These are phyloP conservation scores for Auriscalpium orientale DNA, from an alignment of 768 basidiomycete genomes.

Conservation along the genomic window DNA sequence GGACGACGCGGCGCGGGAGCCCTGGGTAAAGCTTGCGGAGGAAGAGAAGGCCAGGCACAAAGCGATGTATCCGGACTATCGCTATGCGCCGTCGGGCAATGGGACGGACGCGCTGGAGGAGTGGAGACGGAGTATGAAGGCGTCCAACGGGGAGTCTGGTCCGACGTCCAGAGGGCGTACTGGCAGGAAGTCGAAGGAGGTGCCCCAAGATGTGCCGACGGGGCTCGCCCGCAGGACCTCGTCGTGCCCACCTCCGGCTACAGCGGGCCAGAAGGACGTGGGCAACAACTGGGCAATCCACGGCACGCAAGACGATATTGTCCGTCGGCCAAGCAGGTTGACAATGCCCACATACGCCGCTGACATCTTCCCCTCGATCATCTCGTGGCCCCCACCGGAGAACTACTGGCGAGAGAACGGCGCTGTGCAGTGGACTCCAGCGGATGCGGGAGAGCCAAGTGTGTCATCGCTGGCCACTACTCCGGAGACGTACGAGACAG, in stretches of 20 bases:
- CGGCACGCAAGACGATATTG: not conserved
- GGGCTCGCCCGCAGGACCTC: not conserved
- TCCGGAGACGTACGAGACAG: not conserved
- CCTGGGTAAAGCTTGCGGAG: constrained; percentile 45
- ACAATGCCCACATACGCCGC: not conserved
- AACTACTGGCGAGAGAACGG: not conserved
- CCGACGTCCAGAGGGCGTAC: not conserved
- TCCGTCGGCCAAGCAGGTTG: not conserved
- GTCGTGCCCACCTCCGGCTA: not conserved
- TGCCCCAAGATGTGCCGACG: not conserved
- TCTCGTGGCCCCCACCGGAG: not conserved
- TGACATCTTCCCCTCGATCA: not conserved
- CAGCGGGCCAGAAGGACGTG: not conserved
- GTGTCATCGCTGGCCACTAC: not conserved
- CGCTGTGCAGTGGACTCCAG: not conserved
- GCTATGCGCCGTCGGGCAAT: constrained; percentile 5
- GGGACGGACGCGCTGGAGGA: not conserved
- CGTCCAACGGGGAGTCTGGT: not conserved
- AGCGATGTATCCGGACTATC: constrained; percentile 28
- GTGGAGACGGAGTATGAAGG: not conserved
- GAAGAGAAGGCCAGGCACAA: constrained; percentile 39
- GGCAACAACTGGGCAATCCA: not conserved
- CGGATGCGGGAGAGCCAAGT: not conserved
- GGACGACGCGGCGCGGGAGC: constrained; percentile 34
- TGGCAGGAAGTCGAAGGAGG: not conserved